A percentile compares a stretch with the other conserved stretches of the same genome.
These are phyloP conservation scores for Chaetothyriales sp. DNA, from an alignment of 2,329 filamentous ascomycete species.

Conservation along the genomic window DNA sequence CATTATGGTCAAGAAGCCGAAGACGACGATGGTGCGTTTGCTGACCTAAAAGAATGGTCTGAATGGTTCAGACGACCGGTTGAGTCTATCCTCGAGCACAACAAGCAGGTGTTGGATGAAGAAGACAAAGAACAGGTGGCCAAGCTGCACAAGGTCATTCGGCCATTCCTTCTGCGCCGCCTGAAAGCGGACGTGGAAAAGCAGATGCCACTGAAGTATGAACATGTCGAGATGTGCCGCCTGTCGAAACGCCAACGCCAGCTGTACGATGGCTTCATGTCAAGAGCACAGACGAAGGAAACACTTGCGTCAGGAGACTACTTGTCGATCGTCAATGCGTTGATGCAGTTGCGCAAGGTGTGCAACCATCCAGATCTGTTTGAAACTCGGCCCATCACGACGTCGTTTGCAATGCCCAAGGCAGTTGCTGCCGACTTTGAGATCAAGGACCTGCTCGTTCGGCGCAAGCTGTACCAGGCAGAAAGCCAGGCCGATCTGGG, in stretches of 20 bases:
- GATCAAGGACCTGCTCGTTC: slow-evolving; percentile 54
- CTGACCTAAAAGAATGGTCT: slow-evolving; percentile 87
- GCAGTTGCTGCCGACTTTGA: slow-evolving; percentile 64
- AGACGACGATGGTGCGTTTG: slow-evolving; percentile 75
- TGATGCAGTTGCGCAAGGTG: slow-evolving; percentile 94
- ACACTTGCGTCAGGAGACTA: slow-evolving; percentile 89
- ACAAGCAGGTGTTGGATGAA: slow-evolving; percentile 82
- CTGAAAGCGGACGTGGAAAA: slow-evolving; percentile 96
- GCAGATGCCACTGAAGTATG: slow-evolving; percentile 96
- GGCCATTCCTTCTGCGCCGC: slow-evolving; percentile 78
- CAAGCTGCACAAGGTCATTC: slow-evolving; percentile 83
- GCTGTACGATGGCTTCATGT: slow-evolving; percentile 91
- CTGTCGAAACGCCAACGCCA: slow-evolving; percentile 90
- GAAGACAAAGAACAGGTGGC: slow-evolving; percentile 83
- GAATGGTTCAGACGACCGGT: slow-evolving; percentile 93
- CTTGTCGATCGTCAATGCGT: slow-evolving; percentile 91
- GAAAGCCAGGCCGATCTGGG: slow-evolving; percentile 52
- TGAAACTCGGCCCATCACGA: slow-evolving; percentile 89
- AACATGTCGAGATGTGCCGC: slow-evolving; percentile 90
- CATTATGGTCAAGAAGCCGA: slow-evolving; percentile 68
- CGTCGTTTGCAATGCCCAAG: slow-evolving; percentile 78
- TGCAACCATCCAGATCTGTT: slow-evolving; percentile 98
- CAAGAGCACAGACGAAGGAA: slow-evolving; percentile 71
- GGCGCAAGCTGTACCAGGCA: slow-evolving; percentile 45
- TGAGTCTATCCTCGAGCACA: slow-evolving; percentile 89